Percentiles rank a stretch among this genome's conserved stretches.
Evolutionary conservation across 352 stramenopile species (phyloP).

Genomic region (Phytopythium montanum): DNA sequence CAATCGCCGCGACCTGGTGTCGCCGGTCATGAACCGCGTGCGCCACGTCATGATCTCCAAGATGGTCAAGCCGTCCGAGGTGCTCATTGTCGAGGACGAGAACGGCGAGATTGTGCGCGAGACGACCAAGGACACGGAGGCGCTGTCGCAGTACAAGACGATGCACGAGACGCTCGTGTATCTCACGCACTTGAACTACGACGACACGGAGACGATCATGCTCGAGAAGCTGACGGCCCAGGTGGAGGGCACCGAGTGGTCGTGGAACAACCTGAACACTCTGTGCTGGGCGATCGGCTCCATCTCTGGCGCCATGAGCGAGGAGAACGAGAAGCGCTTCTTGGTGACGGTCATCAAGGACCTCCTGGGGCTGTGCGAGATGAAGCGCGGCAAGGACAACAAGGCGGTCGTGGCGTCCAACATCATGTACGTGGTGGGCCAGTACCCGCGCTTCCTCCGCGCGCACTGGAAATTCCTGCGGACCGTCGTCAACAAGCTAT

Average conservation of each 20-base stretch:
- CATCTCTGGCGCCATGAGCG: slow-evolving; percentile 98
- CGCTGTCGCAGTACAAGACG: slow-evolving; percentile 99
- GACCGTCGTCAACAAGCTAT: slow-evolving; percentile 99
- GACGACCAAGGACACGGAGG: slow-evolving; percentile 99
- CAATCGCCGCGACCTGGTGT: slow-evolving; percentile 67
- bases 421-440: slow-evolving; percentile 99
- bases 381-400: slow-evolving; percentile 99
- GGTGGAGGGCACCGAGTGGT: slow-evolving; percentile 86
- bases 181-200: slow-evolving; percentile 99
- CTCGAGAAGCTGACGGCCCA: slow-evolving; percentile 96
- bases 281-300: slow-evolving; percentile 99
- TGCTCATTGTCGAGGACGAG: slow-evolving; percentile 99
- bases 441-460: slow-evolving; percentile 99
- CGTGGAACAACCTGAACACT: slow-evolving; percentile 99
- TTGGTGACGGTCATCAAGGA: slow-evolving; percentile 99
- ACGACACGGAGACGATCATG: slow-evolving; percentile 99
- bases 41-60: slow-evolving; percentile 98
- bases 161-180: slow-evolving; percentile 99
- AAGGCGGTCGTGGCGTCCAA: slow-evolving; percentile 99
- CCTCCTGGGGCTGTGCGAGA: slow-evolving; percentile 96
- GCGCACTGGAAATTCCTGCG: slow-evolving; percentile 99
- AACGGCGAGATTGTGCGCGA: slow-evolving; percentile 97
- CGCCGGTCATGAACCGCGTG: slow-evolving; percentile 92
- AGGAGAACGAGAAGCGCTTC: slow-evolving; percentile 99
- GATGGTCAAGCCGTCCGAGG: slow-evolving; percentile 99